Percentiles rank a stretch among this genome's conserved stretches.
Evolutionary conservation across 2,329 filamentous ascomycete species (phyloP).

Genomic region (Neoarthrinium moseri): DNA sequence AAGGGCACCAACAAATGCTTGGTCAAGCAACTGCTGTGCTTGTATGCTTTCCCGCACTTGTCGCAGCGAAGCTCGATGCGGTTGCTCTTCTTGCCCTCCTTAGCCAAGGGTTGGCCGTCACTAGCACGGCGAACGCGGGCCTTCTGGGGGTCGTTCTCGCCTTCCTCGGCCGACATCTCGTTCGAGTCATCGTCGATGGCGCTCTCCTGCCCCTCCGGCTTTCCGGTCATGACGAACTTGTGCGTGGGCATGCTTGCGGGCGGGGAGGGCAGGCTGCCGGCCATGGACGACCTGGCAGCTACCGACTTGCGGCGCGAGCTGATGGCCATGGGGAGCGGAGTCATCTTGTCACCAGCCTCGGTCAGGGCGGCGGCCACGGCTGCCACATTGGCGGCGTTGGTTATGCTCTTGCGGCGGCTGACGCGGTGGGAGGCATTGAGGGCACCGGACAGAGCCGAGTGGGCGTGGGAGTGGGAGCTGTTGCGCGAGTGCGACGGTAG

Average conservation of each 20-base stretch:
- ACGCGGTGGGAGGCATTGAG: constrained; percentile 83
- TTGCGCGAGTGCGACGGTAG: constrained; percentile 65
- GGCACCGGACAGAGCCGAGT: constrained; percentile 74
- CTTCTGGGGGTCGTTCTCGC: constrained; percentile 45
- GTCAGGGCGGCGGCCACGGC: constrained; percentile 72
- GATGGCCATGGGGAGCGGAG: constrained; percentile 57
- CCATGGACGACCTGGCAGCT: constrained; percentile 49
- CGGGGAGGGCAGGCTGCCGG: constrained; percentile 60
- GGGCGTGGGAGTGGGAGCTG: constrained; percentile 78
- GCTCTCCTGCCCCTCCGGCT: constrained; percentile 52
- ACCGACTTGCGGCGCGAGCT: constrained; percentile 63
- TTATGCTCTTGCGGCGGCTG: constrained; percentile 91
- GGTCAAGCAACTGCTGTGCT: constrained; percentile 99
- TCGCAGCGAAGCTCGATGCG: constrained; percentile 90
- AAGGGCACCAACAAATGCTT: constrained; percentile 97
- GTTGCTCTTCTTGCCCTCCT: constrained; percentile 77
- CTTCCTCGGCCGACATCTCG: constrained; percentile 56
- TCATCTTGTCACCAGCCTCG: constrained; percentile 59
- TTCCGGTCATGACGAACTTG: constrained; percentile 48
- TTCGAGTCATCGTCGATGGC: constrained; percentile 69
- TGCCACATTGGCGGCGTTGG: constrained; percentile 71
- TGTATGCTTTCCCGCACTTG: constrained; percentile 99
- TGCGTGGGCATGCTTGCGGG: constrained; percentile 67
- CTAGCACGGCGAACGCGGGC: constrained; percentile 65
- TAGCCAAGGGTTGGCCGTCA: constrained; percentile 80